Base-by-base conservation (phyloP, 1,284 basidiomycete genomes). In the Cystobasidium slooffiae region DNA sequence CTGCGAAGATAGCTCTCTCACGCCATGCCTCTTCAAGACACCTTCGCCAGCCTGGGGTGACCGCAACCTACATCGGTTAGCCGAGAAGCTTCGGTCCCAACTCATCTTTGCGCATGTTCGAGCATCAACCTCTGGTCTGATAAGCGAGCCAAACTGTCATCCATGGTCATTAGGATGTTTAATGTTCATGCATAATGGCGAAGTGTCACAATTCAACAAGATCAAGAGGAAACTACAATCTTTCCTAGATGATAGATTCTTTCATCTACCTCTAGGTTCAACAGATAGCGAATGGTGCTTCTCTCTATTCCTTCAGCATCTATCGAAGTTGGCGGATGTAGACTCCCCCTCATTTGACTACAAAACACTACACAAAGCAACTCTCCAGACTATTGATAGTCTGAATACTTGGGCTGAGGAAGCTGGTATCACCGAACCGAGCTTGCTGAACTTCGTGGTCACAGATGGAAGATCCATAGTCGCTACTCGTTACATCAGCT, bases 231-330 rank as follows among this genome's bases (percentile, higher is more conserved):
- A 86, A 46, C 83, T 97, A 1, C 93, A 95, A 81, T 85, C 84
- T 49, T 85, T 85, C 20, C 82, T 97, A 12, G 85, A 91, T 0
- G 94, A 97, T 80, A 88, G 91, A 76, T 86, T 93, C 52, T 97
- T 93, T 84, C 86, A 92, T 72, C 87, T 88, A 77, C 93, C 94
- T 0, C 89, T 91, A 69, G 94, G 94, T 65, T 94, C 94, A 80
- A 97, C 94, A n/a, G 92, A 92, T 90, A 78, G 75, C 0, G 93
- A 97, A 85, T 97, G 94, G 93, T 90, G 92, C 7, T 97, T 97
- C 80, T 94, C 92, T 10, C 84, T 96, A 62, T 92, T 94, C 82
- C 83, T 97, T 24, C 77, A 81, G 62, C 76, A 78, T 44, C 73
- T 81, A 18, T 73, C 70, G 22, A 52, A 46, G 37, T 86, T 95